Evolutionary conservation across 306 rosid species (phyloP), one percentile per base, ranked within the genome.

Genomic region (Morella rubra): DNA sequence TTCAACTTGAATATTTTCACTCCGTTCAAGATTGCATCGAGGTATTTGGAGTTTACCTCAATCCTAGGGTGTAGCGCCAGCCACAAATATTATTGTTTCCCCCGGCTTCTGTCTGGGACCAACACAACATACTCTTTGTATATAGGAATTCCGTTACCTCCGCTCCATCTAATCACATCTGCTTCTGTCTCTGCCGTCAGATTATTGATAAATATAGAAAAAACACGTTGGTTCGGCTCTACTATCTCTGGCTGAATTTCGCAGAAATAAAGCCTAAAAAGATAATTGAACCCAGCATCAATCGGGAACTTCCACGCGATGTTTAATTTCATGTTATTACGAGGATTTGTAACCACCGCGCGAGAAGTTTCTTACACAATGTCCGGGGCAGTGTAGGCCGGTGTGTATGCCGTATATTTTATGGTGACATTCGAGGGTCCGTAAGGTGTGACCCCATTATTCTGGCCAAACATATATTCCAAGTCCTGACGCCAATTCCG

Each of bases 191-290:
- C 72, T 0, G 83, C 83, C 0, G 22, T 37, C 71, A 13, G 42
- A 53, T 49, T 44, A 5, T 13, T 3, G 1, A 74, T 37, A 64
- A 65, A 73, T 1, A 80, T 68, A 8, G 15, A 1, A 54, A 80
- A 80, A 15, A 73, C 14, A 13, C 71, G 49, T 0, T 67, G 4
- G 22, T 40, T 40, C 6, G 0, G 0, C 0, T 0, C 0, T 0
- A 12, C 6, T 3, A 73, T 10, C 20, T 68, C 45, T 0, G 0
- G 6, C 0, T 37, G 56, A 40, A 37, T 1, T 20, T 68, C 77
- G 27, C 84, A 81, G 32, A 81, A 81, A 13, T 81, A 78, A 14
- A 81, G 51, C 46, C 81, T 77, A 15, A 71, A 56, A 40, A 81
- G 66, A 12, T 81, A 81, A 53, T 2, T 4, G 51, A 76, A 76